A percentile compares a stretch with the other conserved stretches of the same genome.
Conservation (phyloP, 2,329 filamentous ascomycete species). For the Penicillium polonicum region DNA sequence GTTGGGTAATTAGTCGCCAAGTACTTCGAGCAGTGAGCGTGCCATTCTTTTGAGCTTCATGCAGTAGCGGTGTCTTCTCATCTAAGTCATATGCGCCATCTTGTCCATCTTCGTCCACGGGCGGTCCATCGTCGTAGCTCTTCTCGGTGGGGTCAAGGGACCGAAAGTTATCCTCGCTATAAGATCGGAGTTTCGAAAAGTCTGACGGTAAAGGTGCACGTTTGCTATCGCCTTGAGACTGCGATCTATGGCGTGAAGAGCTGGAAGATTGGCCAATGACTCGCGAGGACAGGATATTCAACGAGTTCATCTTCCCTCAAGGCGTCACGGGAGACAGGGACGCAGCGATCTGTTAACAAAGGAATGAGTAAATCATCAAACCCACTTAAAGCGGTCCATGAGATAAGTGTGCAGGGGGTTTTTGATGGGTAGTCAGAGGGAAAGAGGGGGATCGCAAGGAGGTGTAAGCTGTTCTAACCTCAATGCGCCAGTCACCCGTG, state of each 20-base stretch:
- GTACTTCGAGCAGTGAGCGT: conserved; percentile 38
- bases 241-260: conserved; percentile 54
- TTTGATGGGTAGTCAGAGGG: conserved; percentile 8
- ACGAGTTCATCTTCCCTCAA: conserved; percentile 81
- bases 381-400: conserved; percentile 14
- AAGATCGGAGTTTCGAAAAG: conserved; percentile 42
- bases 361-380: conserved; percentile 22
- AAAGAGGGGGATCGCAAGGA: conserved; percentile 18
- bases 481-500: conserved; percentile 43
- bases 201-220: conserved; percentile 33
- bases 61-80: conserved; percentile 71
- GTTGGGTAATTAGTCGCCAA: conserved; percentile 60
- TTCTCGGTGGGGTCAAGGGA: conserved; percentile 31
- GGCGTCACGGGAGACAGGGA: conserved; percentile 48
- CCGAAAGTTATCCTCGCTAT: conserved; percentile 43
- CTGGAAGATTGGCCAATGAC: conserved; percentile 63
- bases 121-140: conserved; percentile 26
- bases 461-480: conserved; percentile 33
- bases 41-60: conserved; percentile 39
- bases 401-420: conserved; percentile 3
- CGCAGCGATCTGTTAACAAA: conserved; percentile 35
- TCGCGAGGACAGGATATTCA: conserved; percentile 88
- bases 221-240: conserved; percentile 51
- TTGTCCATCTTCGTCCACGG: conserved; percentile 35
- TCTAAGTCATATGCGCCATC: conserved; percentile 43